These are phyloP conservation scores for Fragaria iinumae DNA, from an alignment of 306 rosid species.

Conservation along the genomic window DNA sequence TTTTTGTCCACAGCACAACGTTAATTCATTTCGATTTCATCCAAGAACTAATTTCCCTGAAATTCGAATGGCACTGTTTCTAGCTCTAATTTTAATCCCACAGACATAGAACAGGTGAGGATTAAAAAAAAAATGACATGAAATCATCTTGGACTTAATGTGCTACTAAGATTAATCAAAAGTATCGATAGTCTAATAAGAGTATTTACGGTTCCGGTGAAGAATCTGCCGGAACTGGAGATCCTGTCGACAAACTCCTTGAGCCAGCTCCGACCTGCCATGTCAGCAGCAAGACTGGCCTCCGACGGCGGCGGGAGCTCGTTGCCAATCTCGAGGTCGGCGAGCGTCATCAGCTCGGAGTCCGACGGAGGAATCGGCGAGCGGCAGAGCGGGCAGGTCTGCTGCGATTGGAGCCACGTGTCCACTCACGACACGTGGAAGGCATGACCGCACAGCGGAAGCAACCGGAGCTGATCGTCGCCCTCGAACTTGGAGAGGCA, in stretches of 20 bases:
- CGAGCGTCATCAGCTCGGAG: slow-evolving; percentile 44
- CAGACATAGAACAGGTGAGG: neutral
- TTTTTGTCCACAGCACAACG: too few relatives aligned
- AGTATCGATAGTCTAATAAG: neutral
- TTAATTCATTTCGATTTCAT: neutral
- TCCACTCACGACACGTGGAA: slow-evolving; percentile 64
- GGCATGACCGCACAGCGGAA: slow-evolving; percentile 74
- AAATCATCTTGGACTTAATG: neutral
- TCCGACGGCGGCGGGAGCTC: slow-evolving; percentile 26
- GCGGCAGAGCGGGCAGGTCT: slow-evolving; percentile 63
- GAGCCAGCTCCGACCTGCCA: slow-evolving; percentile 62
- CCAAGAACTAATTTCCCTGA: neutral
- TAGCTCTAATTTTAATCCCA: neutral
- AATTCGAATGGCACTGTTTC: neutral
- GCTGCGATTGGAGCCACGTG: slow-evolving; percentile 66
- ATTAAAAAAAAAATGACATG: neutral
- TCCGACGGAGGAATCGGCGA: slow-evolving; percentile 42
- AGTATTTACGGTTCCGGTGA: slow-evolving; percentile 45
- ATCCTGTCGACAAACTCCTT: slow-evolving; percentile 71
- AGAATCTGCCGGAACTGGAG: slow-evolving; percentile 72
- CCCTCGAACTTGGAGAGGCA: slow-evolving; percentile 66
- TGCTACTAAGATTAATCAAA: neutral
- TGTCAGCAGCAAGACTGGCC: slow-evolving; percentile 44
- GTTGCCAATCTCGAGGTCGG: slow-evolving; percentile 57
- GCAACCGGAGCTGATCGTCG: slow-evolving; percentile 57